Evolutionary conservation across 805 yeast genomes (phyloP), one percentile per base, ranked within the genome.

Genomic region (Lachancea lanzarotensis): DNA sequence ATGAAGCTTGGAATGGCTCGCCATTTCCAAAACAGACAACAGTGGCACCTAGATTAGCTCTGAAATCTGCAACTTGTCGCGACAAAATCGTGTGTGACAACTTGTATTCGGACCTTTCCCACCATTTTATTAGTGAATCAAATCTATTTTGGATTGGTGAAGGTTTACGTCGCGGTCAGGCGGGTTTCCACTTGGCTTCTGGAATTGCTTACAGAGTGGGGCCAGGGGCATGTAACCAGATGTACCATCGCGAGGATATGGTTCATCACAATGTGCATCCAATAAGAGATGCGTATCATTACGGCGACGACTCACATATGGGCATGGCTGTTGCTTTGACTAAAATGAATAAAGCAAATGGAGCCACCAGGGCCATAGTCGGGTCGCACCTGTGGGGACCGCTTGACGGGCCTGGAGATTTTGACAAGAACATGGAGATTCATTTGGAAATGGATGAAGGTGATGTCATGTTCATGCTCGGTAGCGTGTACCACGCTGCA

Each of bases 311-410:
- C 27, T 15, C 48, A 11, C 45, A 35, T n/a, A 15, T 49, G 11
- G 51, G 49, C 12, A 31, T 47, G 19, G 51, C 47, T 15, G 42
- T 47, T 16, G 52, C 51, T 12, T 39, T 49, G 37, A 49, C 52
- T 19, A 45, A 45, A 4, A 50, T 48, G 52, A 56, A 53, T 19
- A 57, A 50, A 35, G 54, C 38, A 16, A 62, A 61, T 47, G 67
- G 65, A 2, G 65, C 63, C 16, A 62, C 67, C 2, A 50, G 66
- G 40, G 59, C 60, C 37, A 56, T 64, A 30, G 59, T 65, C 3
- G 68, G 68, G 6, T 63, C 68, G n/a, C 69, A 64, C 46, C 49
- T 56, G 30, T 62, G 66, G 66, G 52, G 52, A n/a, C 48, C 52
- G 1, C 43, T 42, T 19, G 66, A 60, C 43, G 59, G 51, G 41